These are phyloP conservation scores for Candida loeiensis DNA, from an alignment of 805 yeast genomes.

Conservation along the genomic window DNA sequence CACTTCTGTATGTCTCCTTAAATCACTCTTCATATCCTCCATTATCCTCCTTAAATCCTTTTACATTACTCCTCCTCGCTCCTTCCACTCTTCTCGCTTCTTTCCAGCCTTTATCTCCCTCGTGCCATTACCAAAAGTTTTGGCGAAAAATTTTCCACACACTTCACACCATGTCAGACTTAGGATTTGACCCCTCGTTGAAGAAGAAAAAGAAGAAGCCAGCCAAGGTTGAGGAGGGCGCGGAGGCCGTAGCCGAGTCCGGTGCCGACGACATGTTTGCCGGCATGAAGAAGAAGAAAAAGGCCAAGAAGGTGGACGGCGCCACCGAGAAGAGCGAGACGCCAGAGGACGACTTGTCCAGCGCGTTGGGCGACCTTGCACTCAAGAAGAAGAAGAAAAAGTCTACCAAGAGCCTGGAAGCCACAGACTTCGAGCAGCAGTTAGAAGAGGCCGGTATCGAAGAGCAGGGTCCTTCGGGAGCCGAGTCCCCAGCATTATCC, in stretches of 20 bases:
- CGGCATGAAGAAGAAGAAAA: constrained; percentile 75
- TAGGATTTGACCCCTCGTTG: constrained; percentile 72
- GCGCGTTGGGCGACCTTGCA: constrained; percentile 38
- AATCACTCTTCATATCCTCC: no score
- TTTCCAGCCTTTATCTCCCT: not conserved
- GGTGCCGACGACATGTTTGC: constrained; percentile 53
- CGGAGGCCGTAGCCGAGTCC: constrained; percentile 28
- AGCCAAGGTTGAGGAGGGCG: constrained; percentile 42
- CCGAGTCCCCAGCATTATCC: constrained; percentile 17
- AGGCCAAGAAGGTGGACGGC: constrained; percentile 51
- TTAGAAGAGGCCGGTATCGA: constrained; percentile 87
- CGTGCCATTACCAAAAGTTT: constrained; percentile 4
- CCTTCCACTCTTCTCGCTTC: not conserved
- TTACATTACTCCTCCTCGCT: no score
- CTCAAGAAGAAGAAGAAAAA: constrained; percentile 79
- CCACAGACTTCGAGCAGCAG: constrained; percentile 83
- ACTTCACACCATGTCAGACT: constrained; percentile 36
- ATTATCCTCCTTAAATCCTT: no score
- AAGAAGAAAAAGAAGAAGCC: constrained; percentile 82
- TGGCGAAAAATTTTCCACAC: constrained; percentile 2
- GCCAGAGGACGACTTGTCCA: constrained; percentile 31
- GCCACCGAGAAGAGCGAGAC: constrained; percentile 17
- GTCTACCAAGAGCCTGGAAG: constrained; percentile 50
- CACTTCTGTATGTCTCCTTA: no score
- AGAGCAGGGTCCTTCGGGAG: constrained; percentile 24